Evolutionary conservation across 2,329 filamentous ascomycete species (phyloP), one percentile per base, ranked within the genome.

Genomic region (Trichoderma sp.): DNA sequence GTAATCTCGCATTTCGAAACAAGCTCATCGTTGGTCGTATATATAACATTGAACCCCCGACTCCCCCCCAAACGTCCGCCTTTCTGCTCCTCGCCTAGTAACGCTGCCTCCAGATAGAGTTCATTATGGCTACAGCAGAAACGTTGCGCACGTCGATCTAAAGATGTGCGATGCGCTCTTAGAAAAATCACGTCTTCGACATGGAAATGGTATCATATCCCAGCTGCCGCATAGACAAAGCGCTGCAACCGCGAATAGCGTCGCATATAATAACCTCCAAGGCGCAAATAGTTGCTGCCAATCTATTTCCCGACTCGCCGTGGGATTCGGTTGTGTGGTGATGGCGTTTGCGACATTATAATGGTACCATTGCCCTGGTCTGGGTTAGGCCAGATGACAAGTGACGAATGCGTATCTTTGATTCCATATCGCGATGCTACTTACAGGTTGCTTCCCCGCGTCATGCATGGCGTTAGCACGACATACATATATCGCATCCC

Each of bases 161-260:
- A 39, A 15, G n/a, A 58, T 26, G 39, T n/a, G n/a, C 9, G n/a
- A 58, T 50, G n/a, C n/a, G 23, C 15, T 11, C 15, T 23, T 13
- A 8, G 15, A 20, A 34, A n/a, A 30, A 65, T 57, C 65, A 72
- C 71, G 71, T 66, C 58, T 72, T 58, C 26, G 39, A 47, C 58
- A 28, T 36, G 13, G 23, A 61, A 64, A 72, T 72, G 71, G 71
- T 70, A 72, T 72, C 71, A 72, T 72, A 34, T 61, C n/a, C n/a
- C 5, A 59, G 12, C 20, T 1, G 20, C 6, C 8, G 26, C 30
- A 13, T 47, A 13, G 20, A 43, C 4, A 28, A 34, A 8, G 68
- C 50, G 61, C 43, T 58, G 36, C 68, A 65, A 47, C 26, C 59
- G 68, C 55, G 17, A 1, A 50, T 26, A 26, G 17, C 23, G 30